Evolutionary conservation across 2,329 filamentous ascomycete species (phyloP).

Genomic region (Diaporthe capsici): DNA sequence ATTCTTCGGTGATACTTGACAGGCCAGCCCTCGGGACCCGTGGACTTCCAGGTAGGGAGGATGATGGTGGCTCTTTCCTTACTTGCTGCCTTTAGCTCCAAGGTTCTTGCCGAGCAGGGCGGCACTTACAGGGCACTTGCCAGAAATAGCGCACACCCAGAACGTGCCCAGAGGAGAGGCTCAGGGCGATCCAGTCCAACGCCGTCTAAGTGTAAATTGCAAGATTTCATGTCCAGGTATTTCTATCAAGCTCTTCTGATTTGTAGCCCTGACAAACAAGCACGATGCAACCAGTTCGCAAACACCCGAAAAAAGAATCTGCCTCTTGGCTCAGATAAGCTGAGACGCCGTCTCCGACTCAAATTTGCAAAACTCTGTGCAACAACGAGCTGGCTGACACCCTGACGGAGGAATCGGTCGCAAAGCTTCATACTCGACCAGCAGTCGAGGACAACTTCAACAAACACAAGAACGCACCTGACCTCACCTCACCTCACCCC

Average conservation of each 20-base stretch:
- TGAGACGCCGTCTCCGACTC: not conserved
- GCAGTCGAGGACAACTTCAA: not conserved
- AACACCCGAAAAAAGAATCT: not conserved
- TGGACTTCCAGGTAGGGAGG: not conserved
- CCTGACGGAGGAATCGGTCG: not conserved
- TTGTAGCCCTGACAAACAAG: not conserved
- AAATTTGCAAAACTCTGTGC: not conserved
- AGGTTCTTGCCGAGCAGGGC: not conserved
- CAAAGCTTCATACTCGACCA: not conserved
- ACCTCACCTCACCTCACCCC: not conserved
- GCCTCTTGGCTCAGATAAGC: slow-evolving; percentile 6
- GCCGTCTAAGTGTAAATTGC: not conserved
- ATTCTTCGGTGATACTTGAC: not conserved
- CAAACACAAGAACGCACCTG: not conserved
- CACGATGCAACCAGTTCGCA: slow-evolving; percentile 11
- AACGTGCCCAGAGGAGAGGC: slow-evolving; percentile 8
- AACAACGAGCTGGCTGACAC: slow-evolving; percentile 13
- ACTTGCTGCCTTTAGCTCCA: not conserved
- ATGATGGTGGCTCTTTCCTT: not conserved
- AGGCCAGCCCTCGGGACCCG: slow-evolving; percentile 4
- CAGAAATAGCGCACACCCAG: not conserved
- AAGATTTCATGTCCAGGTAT: not conserved
- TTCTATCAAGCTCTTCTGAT: not conserved
- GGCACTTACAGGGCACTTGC: slow-evolving; percentile 16
- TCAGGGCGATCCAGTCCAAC: not conserved